Evolutionary conservation across 371 early-diverging fungal genomes (phyloP), one percentile per base, ranked within the genome.

Genomic region (Apophysomyces elegans): DNA sequence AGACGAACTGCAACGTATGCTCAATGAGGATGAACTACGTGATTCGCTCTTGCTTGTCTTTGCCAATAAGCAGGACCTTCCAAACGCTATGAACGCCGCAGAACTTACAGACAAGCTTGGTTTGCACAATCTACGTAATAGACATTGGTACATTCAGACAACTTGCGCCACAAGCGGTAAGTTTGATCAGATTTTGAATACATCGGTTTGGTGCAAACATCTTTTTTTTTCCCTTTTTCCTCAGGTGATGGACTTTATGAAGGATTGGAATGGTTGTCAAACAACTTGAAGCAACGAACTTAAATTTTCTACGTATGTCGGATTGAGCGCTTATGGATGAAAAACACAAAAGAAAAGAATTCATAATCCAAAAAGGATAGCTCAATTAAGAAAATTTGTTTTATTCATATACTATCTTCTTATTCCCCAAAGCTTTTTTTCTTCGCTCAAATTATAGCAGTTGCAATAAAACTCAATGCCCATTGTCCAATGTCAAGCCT

Each of bases 61-160:
- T 77, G 96, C 96, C 45, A 95, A 95, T 77, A 95, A 96, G 78
- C 96, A 93, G 84, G 96, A 96, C 77, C 86, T 95, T 86, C 84
- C 83, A 32, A 93, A 94, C 21, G 94, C 95, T 35, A 91, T 95
- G 94, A 84, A 87, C 37, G 82, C 90, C n/a, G 90, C 94, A 21
- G 93, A 96, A 73, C 91, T 96, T 36, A 87, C 92, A 14, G 92
- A 94, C 61, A 84, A 84, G 16, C 74, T 96, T 46, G 93, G 93
- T 1, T 74, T 96, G 71, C 86, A 88, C 45, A 76, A 84, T 13
- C 73, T 96, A 70, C 89, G 88, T 78, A 88, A 89, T 75, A 74
- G 96, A 56, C 90, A 90, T 66, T 96, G 96, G 95, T 85, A 89
- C 50, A 95, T 96, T 45, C 91, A 88, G 75, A 86, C 91, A 7